phyloP scores from a whole-genome alignment of 257 asterid genomes.

The Fraxinus cuspidata region DNA sequence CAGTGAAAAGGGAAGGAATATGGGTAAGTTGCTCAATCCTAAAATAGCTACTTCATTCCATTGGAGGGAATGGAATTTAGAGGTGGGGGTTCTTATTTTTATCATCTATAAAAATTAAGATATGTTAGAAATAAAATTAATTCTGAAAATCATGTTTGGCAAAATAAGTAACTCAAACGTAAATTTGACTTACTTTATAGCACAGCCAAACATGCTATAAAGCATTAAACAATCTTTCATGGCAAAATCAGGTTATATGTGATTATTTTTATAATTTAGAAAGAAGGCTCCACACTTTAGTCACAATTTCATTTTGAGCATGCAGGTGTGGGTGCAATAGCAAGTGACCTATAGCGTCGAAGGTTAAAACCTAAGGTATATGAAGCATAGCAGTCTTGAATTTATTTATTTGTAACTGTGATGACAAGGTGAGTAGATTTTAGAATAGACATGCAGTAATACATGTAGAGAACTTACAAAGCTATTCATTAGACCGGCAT shows the following conservation, averaged over 20 bases:
- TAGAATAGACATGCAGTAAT: too few relatives aligned
- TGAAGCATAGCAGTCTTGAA: neutral
- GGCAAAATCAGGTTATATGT: neutral
- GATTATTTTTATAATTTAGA: neutral
- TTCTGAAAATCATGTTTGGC: neutral
- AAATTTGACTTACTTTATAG: neutral
- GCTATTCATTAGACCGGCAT: neutral
- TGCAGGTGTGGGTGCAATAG: neutral
- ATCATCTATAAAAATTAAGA: neutral
- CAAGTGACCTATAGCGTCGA: neutral
- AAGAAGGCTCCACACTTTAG: neutral
- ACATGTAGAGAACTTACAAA: neutral
- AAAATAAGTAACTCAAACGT: neutral
- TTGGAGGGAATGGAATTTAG: neutral
- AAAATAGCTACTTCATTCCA: neutral
- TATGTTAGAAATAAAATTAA: neutral
- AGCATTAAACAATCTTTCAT: neutral
- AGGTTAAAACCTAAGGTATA: neutral
- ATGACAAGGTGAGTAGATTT: too few relatives aligned
- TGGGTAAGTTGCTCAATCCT: neutral
- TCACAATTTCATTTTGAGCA: neutral
- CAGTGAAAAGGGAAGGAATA: slow-evolving; percentile 24
- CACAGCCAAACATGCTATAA: neutral
- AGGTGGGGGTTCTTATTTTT: neutral
- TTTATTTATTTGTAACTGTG: neutral